Base-by-base conservation (phyloP, 495 filamentous ascomycete genomes). In the Aspergillus affinis region DNA sequence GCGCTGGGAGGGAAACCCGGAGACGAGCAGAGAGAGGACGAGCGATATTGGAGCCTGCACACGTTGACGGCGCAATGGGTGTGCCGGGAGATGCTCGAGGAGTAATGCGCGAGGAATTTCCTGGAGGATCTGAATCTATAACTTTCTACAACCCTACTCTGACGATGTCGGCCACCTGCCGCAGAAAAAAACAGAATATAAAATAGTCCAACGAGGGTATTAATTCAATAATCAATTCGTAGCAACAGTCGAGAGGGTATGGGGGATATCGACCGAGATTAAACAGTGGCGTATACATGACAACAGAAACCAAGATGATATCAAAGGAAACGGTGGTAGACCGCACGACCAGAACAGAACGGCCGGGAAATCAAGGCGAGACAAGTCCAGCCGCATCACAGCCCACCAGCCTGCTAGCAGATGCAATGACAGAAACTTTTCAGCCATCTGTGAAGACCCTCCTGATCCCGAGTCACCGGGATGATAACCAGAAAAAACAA, bases 1-100 rank as follows among this genome's bases (percentile, higher is more conserved):
- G 88, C 87, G 27, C 74, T 96, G 48, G 88, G 68, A 10, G 27
- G 69, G 55, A 30, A 15, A 7, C 57, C 48, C 12, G 21, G 27
- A 4, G 19, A 15, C 54, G 59, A 52, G 26, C 56, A 60, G 54
- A 66, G 61, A 57, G 67, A 75, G 57, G 69, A 74, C 47, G 64
- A 66, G 51, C 61, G 81, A 48, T 80, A 86, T 62, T 87, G 84
- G 52, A 85, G 82, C 56, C 72, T 82, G 58, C 91, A 94, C 69
- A 85, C 90, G 0, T 77, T 75, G 64, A 95, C 91, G 5, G 90
- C 88, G 6, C 76, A 87, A 60, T 95, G 90, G 91, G 88, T 93
- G 12, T 82, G 80, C 59, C 68, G 68, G 55, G 57, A 77, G 62
- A 65, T 81, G 53, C 44, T 82, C 44, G 36, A 41, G 36, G 65